Evolutionary conservation across 768 basidiomycete species (phyloP), one percentile per base, ranked within the genome.

Genomic region (Aureoboletus auriporus): DNA sequence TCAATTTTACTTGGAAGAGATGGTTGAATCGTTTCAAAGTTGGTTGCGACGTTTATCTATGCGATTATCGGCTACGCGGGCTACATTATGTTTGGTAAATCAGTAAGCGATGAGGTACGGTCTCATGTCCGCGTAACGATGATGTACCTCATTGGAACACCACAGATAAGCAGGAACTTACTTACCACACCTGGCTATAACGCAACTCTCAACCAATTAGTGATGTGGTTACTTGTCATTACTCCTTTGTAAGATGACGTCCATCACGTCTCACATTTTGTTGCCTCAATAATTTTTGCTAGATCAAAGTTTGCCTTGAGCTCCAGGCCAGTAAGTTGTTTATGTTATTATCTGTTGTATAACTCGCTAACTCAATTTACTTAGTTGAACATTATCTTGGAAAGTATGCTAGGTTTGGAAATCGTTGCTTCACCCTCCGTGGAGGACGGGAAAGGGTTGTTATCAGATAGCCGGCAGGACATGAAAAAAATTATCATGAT

Each of bases 291-390:
- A 41, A 38, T 44, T 44, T 2, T 11, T 31, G 17, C 54, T 23
- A 89, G 87, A 54, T 83, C 92, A 2, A 97, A 98, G 66, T 96
- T 89, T 63, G 89, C 91, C 9, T 71, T 98, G 39, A 80, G 82
- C 39, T 86, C 84, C 2, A 76, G 90, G 62, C 93, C 90, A 13
- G 87, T 87, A 59, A 50, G 86, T 14, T 35, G 23, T 34, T 14
- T 36, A 27, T 30, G 20, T 34, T 46, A 20, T 11, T 34, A 38
- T 23, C 17, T 14, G 35, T 27, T 20, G 38, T 17, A 13, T 6
- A 39, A 34, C 38, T 29, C 26, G 29, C 42, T 49, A 40, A 51
- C 36, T 42, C 20, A 23, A 34, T 42, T 14, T 5, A n/a, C 36
- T 14, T 42, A 91, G 82, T 76, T 97, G 35, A 90, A 86, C 59